A percentile compares a stretch with the other conserved stretches of the same genome.
These are phyloP conservation scores for Tremella mesenterica DNA, from an alignment of 768 basidiomycete genomes.

Conservation along the genomic window DNA sequence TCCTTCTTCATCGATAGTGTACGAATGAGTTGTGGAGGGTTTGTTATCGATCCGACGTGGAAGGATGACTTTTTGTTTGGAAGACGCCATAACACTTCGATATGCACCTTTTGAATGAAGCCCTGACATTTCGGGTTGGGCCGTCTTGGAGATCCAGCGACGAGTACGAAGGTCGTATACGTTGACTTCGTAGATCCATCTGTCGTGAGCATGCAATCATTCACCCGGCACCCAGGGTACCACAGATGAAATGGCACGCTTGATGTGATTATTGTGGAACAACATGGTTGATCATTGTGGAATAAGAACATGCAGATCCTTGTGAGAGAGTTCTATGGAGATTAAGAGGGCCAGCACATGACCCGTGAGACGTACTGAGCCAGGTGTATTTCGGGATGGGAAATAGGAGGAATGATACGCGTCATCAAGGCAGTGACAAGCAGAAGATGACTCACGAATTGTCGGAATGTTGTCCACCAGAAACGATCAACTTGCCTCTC, in stretches of 20 bases:
- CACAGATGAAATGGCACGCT: background rate
- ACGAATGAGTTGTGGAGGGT: slow-evolving; percentile 54
- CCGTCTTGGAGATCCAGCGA: slow-evolving; percentile 56
- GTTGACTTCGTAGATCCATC: slow-evolving; percentile 84
- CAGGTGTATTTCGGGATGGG: background rate
- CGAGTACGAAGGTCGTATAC: slow-evolving; percentile 69
- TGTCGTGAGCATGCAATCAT: slow-evolving; percentile 2
- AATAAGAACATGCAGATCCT: too few species aligned
- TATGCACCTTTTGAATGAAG: slow-evolving; percentile 89
- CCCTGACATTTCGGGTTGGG: slow-evolving; percentile 66
- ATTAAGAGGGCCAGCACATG: background rate
- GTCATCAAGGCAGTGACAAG: too few species aligned
- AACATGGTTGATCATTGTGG: too few species aligned
- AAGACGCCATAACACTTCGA: slow-evolving; percentile 80
- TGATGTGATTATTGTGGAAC: too few species aligned
- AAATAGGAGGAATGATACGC: background rate
- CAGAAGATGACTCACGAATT: slow-evolving; percentile 52
- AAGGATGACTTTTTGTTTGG: slow-evolving; percentile 59
- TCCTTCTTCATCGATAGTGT: slow-evolving; percentile 49
- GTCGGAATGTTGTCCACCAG: slow-evolving; percentile 88
- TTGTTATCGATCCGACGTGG: slow-evolving; percentile 52
- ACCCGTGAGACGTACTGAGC: background rate
- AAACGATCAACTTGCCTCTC: slow-evolving; percentile 73
- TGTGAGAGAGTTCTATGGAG: too few species aligned
- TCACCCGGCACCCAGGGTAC: too few species aligned